Evolutionary conservation across 2,329 filamentous ascomycete genomes (phyloP).

Genomic region (Cladobotryum protrusum): DNA sequence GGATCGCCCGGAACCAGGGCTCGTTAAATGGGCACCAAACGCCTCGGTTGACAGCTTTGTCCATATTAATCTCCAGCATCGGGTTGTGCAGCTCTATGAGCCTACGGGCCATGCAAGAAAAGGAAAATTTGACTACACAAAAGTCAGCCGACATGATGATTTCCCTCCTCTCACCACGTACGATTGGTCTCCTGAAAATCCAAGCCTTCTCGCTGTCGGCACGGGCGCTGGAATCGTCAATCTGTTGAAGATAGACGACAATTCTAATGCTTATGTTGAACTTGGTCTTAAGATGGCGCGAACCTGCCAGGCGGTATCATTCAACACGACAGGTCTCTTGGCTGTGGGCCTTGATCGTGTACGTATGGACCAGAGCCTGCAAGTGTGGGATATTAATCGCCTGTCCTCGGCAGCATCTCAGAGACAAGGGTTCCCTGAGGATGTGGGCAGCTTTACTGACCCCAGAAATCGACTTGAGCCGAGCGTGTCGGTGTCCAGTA

Average conservation of each 20-base stretch:
- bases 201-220: constrained; percentile 66
- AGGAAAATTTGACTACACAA: constrained; percentile 52
- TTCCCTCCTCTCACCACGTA: constrained; percentile 59
- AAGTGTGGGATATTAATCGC: constrained; percentile 73
- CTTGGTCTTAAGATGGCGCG: constrained; percentile 69
- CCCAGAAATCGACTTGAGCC: constrained; percentile 55
- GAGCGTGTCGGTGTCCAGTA: constrained; percentile 71
- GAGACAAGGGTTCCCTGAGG: constrained; percentile 44
- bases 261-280: constrained; percentile 57
- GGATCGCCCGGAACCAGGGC: constrained; percentile 55
- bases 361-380: constrained; percentile 73
- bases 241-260: constrained; percentile 65
- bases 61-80: constrained; percentile 58
- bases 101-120: constrained; percentile 53
- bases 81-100: constrained; percentile 57
- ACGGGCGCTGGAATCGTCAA: constrained; percentile 70
- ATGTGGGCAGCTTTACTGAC: constrained; percentile 46
- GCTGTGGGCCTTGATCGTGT: constrained; percentile 77
- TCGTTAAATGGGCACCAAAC: constrained; percentile 62
- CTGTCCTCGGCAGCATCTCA: constrained; percentile 44
- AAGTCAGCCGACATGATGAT: constrained; percentile 54
- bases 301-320: constrained; percentile 74
- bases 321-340: constrained; percentile 64
- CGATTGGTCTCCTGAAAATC: constrained; percentile 59
- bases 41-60: constrained; percentile 54